phyloP scores from a whole-genome alignment of 2,329 filamentous ascomycete genomes.

The Hypocreales sp. region DNA sequence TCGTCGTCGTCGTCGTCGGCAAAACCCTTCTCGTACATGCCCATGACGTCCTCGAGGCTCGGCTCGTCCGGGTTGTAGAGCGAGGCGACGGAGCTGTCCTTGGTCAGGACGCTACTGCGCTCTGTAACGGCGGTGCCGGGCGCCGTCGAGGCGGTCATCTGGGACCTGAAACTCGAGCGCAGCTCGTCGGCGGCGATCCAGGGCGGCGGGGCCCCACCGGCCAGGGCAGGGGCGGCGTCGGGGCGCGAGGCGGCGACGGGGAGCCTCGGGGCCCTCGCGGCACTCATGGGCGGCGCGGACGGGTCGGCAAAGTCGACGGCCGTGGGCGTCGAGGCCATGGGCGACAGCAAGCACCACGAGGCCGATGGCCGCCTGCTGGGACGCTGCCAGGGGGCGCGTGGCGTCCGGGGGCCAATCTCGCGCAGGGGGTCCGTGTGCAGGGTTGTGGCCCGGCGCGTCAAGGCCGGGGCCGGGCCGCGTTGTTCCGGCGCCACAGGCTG shows the following conservation, averaged over 20 bases:
- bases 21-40: slow-evolving; percentile 52
- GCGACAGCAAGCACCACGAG: slow-evolving; percentile 31
- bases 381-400: slow-evolving; percentile 24
- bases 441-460: slow-evolving; percentile 12
- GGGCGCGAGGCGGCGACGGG: slow-evolving; percentile 13
- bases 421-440: slow-evolving; percentile 15
- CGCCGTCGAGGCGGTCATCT: slow-evolving; percentile 35
- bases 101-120: slow-evolving; percentile 68
- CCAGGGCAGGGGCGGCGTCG: slow-evolving; percentile 19
- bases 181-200: slow-evolving; percentile 36
- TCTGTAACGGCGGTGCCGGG: slow-evolving; percentile 57
- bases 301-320: slow-evolving; percentile 24
- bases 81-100: slow-evolving; percentile 59
- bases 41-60: slow-evolving; percentile 54
- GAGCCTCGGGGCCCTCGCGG: slow-evolving; percentile 12
- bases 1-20: slow-evolving; percentile 25
- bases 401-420: slow-evolving; percentile 12
- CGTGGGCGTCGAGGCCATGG: slow-evolving; percentile 20
- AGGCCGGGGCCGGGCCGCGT: slow-evolving; percentile 14
- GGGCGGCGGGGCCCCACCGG: slow-evolving; percentile 20
- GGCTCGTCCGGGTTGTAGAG: slow-evolving; percentile 39
- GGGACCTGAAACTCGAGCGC: slow-evolving; percentile 40
- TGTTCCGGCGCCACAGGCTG: slow-evolving; percentile 15
- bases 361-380: slow-evolving; percentile 29
- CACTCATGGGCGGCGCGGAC: slow-evolving; percentile 13